Conservation (phyloP, 352 stramenopile species). For the Phytopythium aichiense region DNA sequence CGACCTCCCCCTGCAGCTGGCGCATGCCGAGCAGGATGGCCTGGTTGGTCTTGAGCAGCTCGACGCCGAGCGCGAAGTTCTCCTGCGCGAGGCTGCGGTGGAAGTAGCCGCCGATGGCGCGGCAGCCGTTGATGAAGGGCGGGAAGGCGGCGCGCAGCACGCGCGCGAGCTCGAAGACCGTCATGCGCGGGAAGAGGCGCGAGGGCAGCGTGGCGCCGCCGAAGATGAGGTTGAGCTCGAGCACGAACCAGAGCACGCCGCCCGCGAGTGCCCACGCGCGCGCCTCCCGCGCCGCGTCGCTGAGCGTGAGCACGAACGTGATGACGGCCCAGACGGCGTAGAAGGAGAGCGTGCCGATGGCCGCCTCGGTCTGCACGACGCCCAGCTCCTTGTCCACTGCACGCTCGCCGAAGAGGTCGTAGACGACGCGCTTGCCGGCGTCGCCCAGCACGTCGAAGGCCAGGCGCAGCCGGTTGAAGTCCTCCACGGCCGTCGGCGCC, state of each 20-base stretch:
- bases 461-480: slow-evolving; percentile 93
- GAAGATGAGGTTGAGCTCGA: slow-evolving; percentile 92
- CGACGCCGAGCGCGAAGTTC: slow-evolving; percentile 69
- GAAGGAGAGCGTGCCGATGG: slow-evolving; percentile 92
- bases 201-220: slow-evolving; percentile 46
- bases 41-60: slow-evolving; percentile 81
- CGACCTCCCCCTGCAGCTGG: slow-evolving; percentile 73
- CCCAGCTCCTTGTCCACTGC: slow-evolving; percentile 88
- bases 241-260: slow-evolving; percentile 90
- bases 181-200: slow-evolving; percentile 72
- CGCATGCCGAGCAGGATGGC: slow-evolving; percentile 76
- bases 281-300: slow-evolving; percentile 83
- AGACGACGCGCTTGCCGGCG: slow-evolving; percentile 91
- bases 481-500: slow-evolving; percentile 83
- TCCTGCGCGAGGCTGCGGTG: slow-evolving; percentile 61
- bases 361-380: slow-evolving; percentile 84
- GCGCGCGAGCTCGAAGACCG: slow-evolving; percentile 90
- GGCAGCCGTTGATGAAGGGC: slow-evolving; percentile 95
- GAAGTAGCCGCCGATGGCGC: slow-evolving; percentile 92
- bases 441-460: slow-evolving; percentile 94
- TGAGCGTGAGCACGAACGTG: slow-evolving; percentile 94
- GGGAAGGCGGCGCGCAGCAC: slow-evolving; percentile 93
- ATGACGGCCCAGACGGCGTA: slow-evolving; percentile 96
- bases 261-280: slow-evolving; percentile 93
- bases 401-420: slow-evolving; percentile 94